Evolutionary conservation across 2,329 filamentous ascomycete genomes (phyloP).

Genomic region (Beauveria varroae): DNA sequence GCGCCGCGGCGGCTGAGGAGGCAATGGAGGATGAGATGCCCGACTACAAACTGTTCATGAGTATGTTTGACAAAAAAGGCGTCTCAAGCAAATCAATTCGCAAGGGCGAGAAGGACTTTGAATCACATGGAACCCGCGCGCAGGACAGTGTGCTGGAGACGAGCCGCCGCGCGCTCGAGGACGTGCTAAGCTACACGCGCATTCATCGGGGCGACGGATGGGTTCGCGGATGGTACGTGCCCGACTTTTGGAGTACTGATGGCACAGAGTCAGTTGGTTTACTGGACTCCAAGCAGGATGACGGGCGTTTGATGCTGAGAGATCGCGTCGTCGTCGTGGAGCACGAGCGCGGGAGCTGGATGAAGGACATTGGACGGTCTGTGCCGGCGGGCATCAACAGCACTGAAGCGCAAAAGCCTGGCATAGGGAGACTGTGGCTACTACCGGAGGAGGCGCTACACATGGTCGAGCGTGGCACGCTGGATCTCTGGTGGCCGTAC

Average conservation of each 20-base stretch:
- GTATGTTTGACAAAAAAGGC: conserved; percentile 43
- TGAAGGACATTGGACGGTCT: conserved; percentile 67
- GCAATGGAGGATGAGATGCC: conserved; percentile 72
- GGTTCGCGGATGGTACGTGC: conserved; percentile 66
- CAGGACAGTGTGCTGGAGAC: conserved; percentile 73
- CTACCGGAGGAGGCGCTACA: conserved; percentile 89
- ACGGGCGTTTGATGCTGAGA: conserved; percentile 24
- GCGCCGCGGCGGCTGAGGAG: conserved; percentile 36
- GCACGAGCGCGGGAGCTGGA: conserved; percentile 62
- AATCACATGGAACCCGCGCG: conserved; percentile 77
- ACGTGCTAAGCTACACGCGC: conserved; percentile 71
- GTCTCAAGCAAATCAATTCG: conserved; percentile 63
- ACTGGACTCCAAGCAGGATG: conserved; percentile 13
- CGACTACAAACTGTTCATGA: conserved; percentile 70
- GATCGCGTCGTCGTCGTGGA: conserved; percentile 61
- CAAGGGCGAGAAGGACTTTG: conserved; percentile 95
- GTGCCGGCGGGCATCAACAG: conserved; percentile 36
- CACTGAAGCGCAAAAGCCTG: conserved; percentile 38
- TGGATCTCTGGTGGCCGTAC: conserved; percentile 80
- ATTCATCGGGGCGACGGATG: conserved; percentile 62
- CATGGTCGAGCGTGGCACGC: conserved; percentile 74
- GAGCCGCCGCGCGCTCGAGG: conserved; percentile 81
- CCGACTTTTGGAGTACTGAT: conserved; percentile 42
- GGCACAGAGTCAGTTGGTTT: neutral
- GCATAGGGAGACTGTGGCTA: conserved; percentile 66